Percentiles rank a stretch among this genome's conserved stretches.
These are phyloP conservation scores for Phytophthora idaei DNA, from an alignment of 352 stramenopile genomes.

Conservation along the genomic window DNA sequence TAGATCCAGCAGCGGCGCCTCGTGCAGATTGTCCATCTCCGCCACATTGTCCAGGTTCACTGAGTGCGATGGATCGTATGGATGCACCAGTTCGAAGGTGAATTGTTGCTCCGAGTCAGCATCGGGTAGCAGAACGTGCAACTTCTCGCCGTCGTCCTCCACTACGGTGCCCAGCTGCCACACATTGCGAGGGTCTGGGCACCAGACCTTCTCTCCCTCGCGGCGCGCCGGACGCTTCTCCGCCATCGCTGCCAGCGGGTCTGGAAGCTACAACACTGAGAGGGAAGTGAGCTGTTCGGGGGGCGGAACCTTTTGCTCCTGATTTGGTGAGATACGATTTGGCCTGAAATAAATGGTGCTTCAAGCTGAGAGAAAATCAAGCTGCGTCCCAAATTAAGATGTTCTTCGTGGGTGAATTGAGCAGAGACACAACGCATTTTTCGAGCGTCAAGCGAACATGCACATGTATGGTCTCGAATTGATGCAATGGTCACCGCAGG, in stretches of 20 bases:
- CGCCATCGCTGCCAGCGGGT: constrained; percentile 22
- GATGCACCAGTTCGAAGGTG: constrained; percentile 81
- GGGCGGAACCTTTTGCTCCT: constrained; percentile 19
- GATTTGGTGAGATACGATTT: constrained; percentile 34
- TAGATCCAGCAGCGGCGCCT: constrained; percentile 90
- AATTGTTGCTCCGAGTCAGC: constrained; percentile 85
- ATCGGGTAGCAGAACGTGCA: constrained; percentile 84
- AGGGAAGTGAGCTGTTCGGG: constrained; percentile 15
- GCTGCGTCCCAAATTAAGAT: constrained; percentile 14
- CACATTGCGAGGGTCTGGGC: constrained; percentile 83
- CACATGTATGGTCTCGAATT: background rate
- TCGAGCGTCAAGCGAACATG: background rate
- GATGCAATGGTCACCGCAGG: background rate
- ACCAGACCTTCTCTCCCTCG: constrained; percentile 90
- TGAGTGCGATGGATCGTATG: constrained; percentile 91
- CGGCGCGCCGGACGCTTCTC: constrained; percentile 64
- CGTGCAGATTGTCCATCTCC: constrained; percentile 94
- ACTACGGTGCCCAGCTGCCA: constrained; percentile 88
- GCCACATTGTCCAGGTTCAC: constrained; percentile 90
- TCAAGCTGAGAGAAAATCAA: constrained; percentile 3
- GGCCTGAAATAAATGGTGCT: constrained; percentile 15
- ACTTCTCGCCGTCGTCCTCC: constrained; percentile 85
- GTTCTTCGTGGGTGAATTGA: constrained; percentile 2
- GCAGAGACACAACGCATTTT: background rate
- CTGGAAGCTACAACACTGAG: background rate